These are phyloP conservation scores for Bondarzewia mesenterica DNA, from an alignment of 1,284 basidiomycete genomes.

Conservation along the genomic window DNA sequence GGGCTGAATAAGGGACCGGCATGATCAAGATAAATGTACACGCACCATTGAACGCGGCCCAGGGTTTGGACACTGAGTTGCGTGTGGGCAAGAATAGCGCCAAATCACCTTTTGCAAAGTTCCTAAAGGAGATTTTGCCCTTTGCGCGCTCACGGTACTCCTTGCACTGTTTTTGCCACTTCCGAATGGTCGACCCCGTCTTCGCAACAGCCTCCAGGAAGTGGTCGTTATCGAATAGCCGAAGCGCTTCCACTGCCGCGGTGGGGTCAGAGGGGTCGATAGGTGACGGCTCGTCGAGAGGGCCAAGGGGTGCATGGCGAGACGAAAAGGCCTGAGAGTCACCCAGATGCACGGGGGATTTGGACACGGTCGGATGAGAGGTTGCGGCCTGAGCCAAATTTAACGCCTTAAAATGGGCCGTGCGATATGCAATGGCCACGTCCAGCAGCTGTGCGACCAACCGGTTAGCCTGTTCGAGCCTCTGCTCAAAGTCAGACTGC, in stretches of 20 bases:
- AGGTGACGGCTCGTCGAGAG: constrained; percentile 56
- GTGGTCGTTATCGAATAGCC: constrained; percentile 74
- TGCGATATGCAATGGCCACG: constrained; percentile 65
- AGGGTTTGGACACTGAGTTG: constrained; percentile 86
- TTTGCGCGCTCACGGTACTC: constrained; percentile 87
- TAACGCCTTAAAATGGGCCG: constrained; percentile 63
- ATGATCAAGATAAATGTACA: constrained; percentile 7
- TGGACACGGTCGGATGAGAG: constrained; percentile 45
- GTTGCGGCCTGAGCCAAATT: constrained; percentile 52
- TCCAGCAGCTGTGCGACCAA: constrained; percentile 69
- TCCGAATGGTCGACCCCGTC: constrained; percentile 80
- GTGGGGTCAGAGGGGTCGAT: constrained; percentile 68
- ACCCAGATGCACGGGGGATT: constrained; percentile 12
- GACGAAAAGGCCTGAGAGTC: constrained; percentile 32
- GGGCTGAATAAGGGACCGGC: not conserved
- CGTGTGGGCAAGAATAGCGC: constrained; percentile 94
- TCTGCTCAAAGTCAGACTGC: constrained; percentile 59
- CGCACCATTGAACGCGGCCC: constrained; percentile 95
- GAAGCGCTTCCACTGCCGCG: constrained; percentile 57
- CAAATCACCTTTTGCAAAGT: constrained; percentile 89
- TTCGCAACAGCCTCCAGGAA: constrained; percentile 78
- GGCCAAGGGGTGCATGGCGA: constrained; percentile 43
- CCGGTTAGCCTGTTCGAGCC: constrained; percentile 48
- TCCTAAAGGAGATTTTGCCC: constrained; percentile 90
- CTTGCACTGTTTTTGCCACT: constrained; percentile 95